A percentile compares a stretch with the other conserved stretches of the same genome.
Evolutionary conservation across 257 asterid species (phyloP).

Genomic region (Capsicum rhomboideum): DNA sequence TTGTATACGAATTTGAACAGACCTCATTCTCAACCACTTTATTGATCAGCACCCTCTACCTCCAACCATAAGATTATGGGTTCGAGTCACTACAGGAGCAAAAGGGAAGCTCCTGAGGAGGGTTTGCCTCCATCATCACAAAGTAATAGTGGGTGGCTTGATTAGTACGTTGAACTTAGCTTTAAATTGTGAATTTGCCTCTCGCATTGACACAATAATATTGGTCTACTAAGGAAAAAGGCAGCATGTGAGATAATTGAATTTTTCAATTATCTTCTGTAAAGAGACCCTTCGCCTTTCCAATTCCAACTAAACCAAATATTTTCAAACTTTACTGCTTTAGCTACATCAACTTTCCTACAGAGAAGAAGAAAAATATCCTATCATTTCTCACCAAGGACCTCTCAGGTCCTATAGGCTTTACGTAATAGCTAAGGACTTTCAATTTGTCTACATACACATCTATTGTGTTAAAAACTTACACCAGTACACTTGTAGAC

Average conservation of each 20-base stretch:
- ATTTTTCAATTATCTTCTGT: background rate
- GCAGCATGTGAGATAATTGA: background rate
- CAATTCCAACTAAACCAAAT: background rate
- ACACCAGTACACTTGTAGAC: background rate
- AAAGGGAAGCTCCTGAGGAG: too few relatives aligned
- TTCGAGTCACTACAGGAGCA: too few relatives aligned
- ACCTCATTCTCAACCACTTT: too few relatives aligned
- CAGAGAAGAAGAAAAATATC: background rate
- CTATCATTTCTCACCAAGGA: background rate
- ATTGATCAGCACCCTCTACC: too few relatives aligned
- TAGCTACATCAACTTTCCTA: background rate
- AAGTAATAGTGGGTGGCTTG: background rate
- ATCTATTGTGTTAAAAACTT: background rate
- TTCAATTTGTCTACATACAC: background rate
- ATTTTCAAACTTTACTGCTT: background rate
- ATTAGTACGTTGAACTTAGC: background rate
- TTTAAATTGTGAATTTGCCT: background rate
- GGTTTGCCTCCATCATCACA: background rate
- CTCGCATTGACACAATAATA: background rate
- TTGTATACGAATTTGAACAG: too few relatives aligned
- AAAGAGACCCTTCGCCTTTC: background rate
- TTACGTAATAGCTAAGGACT: background rate
- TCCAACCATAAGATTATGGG: too few relatives aligned
- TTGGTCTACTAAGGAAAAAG: background rate
- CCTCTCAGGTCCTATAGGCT: background rate